Evolutionary conservation across 2,329 filamentous ascomycete genomes (phyloP), one percentile per base, ranked within the genome.

Genomic region (Ceratocystis eucalypticola): DNA sequence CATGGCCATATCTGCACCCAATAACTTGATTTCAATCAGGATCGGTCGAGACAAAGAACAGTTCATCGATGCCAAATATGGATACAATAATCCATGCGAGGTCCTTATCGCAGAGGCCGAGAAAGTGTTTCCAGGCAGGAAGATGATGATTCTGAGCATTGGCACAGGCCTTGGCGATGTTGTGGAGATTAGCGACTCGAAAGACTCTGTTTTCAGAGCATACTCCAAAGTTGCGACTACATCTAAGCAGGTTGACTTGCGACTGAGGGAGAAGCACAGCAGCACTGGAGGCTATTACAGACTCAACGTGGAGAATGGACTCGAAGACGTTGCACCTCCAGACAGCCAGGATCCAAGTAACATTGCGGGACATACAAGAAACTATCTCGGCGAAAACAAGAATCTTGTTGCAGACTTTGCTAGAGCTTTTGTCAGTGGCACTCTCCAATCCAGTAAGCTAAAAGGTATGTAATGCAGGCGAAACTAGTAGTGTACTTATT

Each of bases 11-110:
- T 72, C 71, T 1, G 71, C 72, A 1, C 71, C 71, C 1, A 70
- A 71, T 0, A 70, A 70, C 0, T 75, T 75, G 67, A 71, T 73
- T 50, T 68, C 72, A 25, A 25, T 25, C 22, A 25, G 0, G 22
- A 25, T 25, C 22, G 22, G 22, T 25, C 22, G 22, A 1, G 22
- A 25, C 22, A 0, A 64, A 3, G 66, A 72, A 1, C 70, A 72
- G 22, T 74, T 72, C 45, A 69, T 75, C 28, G 73, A 74, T 61
- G 72, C 71, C 1, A 73, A 69, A 0, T 71, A 74, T 20, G 71
- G 72, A 1, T 69, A 71, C 44, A 75, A 75, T 64, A 75, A 75
- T 55, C 73, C 74, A 28, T 71, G 70, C 61, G 69, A 73, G 22
- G 67, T 72, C 1, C 68, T 74, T 12, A 70, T 74, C 7, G 59